These are phyloP conservation scores for Aspergillus kassunensis DNA, from an alignment of 495 filamentous ascomycete genomes.

Conservation along the genomic window DNA sequence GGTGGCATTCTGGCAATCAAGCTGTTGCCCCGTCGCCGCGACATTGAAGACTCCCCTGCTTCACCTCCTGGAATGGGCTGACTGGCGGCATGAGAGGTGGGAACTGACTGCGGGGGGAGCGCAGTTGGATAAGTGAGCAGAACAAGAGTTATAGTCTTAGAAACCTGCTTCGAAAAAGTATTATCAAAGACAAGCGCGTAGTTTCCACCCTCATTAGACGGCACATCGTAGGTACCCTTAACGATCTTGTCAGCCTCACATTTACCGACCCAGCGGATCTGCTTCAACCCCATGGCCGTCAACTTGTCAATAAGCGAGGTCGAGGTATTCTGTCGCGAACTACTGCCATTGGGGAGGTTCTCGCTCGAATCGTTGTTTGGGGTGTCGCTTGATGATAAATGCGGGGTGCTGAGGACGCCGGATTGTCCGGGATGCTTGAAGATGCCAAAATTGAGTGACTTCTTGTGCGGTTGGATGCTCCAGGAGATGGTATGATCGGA, in stretches of 20 bases:
- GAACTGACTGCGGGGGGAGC: slow-evolving; percentile 72
- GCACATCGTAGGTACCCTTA: slow-evolving; percentile 82
- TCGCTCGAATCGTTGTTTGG: slow-evolving; percentile 42
- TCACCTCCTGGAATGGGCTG: slow-evolving; percentile 34
- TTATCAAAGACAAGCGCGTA: slow-evolving; percentile 98
- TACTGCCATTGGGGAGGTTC: slow-evolving; percentile 35
- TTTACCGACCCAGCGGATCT: slow-evolving; percentile 85
- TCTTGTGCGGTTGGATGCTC: slow-evolving; percentile 96
- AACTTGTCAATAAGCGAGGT: slow-evolving; percentile 75
- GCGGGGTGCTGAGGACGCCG: slow-evolving; percentile 42
- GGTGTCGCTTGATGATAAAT: slow-evolving; percentile 39
- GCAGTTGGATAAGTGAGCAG: slow-evolving; percentile 88
- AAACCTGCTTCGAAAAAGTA: slow-evolving; percentile 92
- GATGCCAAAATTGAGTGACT: slow-evolving; percentile 95
- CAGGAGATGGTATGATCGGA: slow-evolving; percentile 90
- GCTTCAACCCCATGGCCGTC: slow-evolving; percentile 77
- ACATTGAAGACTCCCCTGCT: slow-evolving; percentile 27
- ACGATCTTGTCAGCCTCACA: slow-evolving; percentile 96
- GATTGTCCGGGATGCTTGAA: slow-evolving; percentile 87
- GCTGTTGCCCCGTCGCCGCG: slow-evolving; percentile 36
- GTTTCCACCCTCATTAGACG: slow-evolving; percentile 72
- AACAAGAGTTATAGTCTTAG: slow-evolving; percentile 92
- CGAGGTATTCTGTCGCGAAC: slow-evolving; percentile 39
- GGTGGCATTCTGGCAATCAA: slow-evolving; percentile 24
- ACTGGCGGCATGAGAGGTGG: slow-evolving; percentile 53